phyloP scores from a whole-genome alignment of 495 filamentous ascomycete genomes.

The Wilcoxina mikolae region DNA sequence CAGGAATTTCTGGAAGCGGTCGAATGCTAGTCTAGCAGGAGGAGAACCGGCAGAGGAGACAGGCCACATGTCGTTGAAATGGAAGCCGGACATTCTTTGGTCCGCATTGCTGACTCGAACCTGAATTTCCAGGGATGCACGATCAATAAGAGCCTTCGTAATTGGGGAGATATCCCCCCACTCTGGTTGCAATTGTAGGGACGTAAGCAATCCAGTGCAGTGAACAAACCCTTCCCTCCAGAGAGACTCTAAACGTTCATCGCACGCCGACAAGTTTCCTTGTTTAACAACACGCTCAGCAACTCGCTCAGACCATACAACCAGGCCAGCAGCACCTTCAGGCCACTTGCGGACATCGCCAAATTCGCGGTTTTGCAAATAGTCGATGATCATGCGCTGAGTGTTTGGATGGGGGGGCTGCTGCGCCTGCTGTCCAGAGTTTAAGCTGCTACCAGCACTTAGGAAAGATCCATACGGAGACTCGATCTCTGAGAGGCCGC shows the following conservation, averaged over 20 bases:
- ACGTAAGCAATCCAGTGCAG: conserved; percentile 46
- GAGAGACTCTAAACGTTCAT: conserved; percentile 44
- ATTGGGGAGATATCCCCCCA: conserved; percentile 45
- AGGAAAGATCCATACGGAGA: conserved; percentile 21
- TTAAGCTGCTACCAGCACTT: background rate
- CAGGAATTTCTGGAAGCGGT: conserved; percentile 43
- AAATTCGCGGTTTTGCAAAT: conserved; percentile 42
- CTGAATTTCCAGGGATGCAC: conserved; percentile 47
- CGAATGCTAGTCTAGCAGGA: conserved; percentile 37
- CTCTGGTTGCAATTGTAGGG: conserved; percentile 41
- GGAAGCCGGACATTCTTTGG: conserved; percentile 42
- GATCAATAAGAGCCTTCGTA: conserved; percentile 48
- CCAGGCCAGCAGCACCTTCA: conserved; percentile 43
- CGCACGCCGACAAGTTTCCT: background rate
- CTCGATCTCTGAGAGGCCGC: conserved; percentile 23
- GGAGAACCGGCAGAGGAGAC: conserved; percentile 22
- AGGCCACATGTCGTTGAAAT: conserved; percentile 51
- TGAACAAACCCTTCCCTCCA: conserved; percentile 57
- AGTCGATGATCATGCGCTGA: conserved; percentile 37
- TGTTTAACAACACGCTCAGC: conserved; percentile 11
- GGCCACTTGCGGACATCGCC: conserved; percentile 53
- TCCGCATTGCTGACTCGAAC: conserved; percentile 48
- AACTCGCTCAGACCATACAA: conserved; percentile 48
- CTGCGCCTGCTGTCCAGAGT: conserved; percentile 9
- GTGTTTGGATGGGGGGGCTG: conserved; percentile 12